Evolutionary conservation across 495 filamentous ascomycete species (phyloP).

Genomic region (Penicillium simplicissimum): DNA sequence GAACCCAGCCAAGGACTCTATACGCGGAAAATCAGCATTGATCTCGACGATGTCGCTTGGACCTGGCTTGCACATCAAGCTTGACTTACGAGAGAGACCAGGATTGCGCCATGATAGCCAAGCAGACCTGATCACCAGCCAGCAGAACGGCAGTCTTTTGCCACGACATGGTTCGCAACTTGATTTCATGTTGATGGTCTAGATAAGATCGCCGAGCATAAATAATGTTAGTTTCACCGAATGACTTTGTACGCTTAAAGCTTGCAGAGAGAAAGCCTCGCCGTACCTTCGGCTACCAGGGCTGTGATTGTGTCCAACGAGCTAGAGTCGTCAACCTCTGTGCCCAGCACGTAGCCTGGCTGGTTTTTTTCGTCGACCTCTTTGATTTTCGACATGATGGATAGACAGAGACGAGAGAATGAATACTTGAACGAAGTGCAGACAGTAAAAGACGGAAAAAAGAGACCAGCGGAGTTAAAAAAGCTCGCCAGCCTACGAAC

Average conservation of each 20-base stretch:
- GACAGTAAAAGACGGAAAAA: background rate
- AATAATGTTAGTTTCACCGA: no score
- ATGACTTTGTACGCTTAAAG: no score
- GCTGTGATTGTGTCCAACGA: constrained; percentile 28
- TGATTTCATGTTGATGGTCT: constrained; percentile 50
- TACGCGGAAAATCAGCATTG: background rate
- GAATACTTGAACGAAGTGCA: background rate
- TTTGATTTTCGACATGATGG: constrained; percentile 4
- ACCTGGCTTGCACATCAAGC: no score
- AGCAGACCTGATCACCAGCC: constrained; percentile 48
- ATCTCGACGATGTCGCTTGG: background rate
- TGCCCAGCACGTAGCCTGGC: constrained; percentile 9
- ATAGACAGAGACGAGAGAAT: background rate
- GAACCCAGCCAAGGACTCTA: constrained; percentile 50
- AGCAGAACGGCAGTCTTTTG: constrained; percentile 48
- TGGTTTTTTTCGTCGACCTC: constrained; percentile 19
- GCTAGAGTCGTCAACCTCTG: constrained; percentile 15
- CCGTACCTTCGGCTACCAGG: constrained; percentile 29
- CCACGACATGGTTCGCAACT: constrained; percentile 51
- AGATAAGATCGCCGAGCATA: background rate
- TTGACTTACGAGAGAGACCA: constrained; percentile 47
- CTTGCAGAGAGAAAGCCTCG: background rate
- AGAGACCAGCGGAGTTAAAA: background rate
- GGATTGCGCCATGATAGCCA: constrained; percentile 52
- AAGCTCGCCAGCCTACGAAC: background rate